Base-by-base conservation (phyloP, 2,329 filamentous ascomycete genomes). In the Trichoderma arundinaceum region DNA sequence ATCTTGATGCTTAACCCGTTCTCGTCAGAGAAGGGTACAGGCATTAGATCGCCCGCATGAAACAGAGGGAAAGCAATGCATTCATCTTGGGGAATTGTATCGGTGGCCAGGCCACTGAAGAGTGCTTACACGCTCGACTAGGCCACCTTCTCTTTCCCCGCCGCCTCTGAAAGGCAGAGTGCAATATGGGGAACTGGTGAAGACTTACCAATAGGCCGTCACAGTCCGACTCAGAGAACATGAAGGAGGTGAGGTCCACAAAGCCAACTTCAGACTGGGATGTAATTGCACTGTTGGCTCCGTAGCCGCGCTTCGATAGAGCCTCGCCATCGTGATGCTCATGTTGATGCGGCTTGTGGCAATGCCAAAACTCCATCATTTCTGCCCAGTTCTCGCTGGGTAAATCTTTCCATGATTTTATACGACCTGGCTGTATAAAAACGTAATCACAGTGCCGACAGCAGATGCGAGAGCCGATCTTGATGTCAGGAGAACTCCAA, bases 291-390 rank as follows among this genome's bases (percentile, higher is more conserved):
- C 89, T 93, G 51, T 88, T 89, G 35, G 93, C 92, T n/a, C 92
- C 91, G 74, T 97, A 97, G 0, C 92, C 94, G 72, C 92, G 90
- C 10, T 83, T 79, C 39, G 84, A 81, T 15, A 87, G 81, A 52
- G 78, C 76, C n/a, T 84, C 78, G 22, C 84, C 72, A 35, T 81
- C 74, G 48, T 81, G 77, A 38, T 76, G 69, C 17, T 76, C 76
- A 68, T 87, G 81, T 61, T 76, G 76, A 67, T 87, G 81, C 64
- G 96, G 95, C 77, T 98, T 98, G 77, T 99, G 95, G 74, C 95
- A 99, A 77, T 99, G 96, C 95, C 95, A 99, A 71, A 99, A 96
- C 77, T 99, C 96, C 95, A 99, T 99, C 94, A 99, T 96, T 79
- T 99, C 95, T 0, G 95, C 96, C 95, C 95, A 99, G 73, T 97